Evolutionary conservation across 768 basidiomycete species (phyloP).

Genomic region (Tulasnella sp.): DNA sequence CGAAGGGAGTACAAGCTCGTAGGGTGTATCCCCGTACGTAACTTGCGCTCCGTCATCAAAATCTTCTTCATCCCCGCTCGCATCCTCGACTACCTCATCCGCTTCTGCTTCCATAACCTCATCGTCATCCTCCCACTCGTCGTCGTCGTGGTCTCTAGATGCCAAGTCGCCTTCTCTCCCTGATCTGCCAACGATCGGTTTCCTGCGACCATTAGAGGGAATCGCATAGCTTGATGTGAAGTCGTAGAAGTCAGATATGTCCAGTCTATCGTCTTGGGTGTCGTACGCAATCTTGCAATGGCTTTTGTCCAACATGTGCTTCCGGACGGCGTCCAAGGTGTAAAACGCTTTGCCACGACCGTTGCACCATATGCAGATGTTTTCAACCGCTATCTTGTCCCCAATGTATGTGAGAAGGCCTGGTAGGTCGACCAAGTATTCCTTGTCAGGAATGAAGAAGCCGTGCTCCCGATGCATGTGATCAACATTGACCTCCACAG

Average conservation of each 20-base stretch:
- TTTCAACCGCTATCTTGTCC: constrained; percentile 87
- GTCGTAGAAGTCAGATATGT: constrained; percentile 89
- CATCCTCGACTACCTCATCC: constrained; percentile 33
- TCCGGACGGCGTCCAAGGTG: constrained; percentile 75
- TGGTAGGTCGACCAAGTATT: constrained; percentile 71
- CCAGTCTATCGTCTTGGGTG: constrained; percentile 62
- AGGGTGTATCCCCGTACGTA: constrained; percentile 65
- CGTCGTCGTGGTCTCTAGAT: constrained; percentile 23
- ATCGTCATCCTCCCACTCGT: constrained; percentile 25
- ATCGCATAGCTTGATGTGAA: constrained; percentile 60
- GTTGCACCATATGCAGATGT: constrained; percentile 87
- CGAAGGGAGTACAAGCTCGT: constrained; percentile 87
- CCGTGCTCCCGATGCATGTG: constrained; percentile 88
- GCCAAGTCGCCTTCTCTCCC: constrained; percentile 18
- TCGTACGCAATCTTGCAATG: constrained; percentile 97
- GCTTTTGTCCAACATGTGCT: constrained; percentile 92
- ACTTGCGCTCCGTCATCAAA: constrained; percentile 40
- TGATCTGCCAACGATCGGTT: constrained; percentile 2
- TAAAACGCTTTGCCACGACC: constrained; percentile 71
- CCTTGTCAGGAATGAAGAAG: constrained; percentile 92
- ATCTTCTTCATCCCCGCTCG: constrained; percentile 28
- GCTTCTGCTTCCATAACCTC: constrained; percentile 24
- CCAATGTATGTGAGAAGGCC: constrained; percentile 80
- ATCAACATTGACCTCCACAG: constrained; percentile 53
- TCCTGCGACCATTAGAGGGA: background rate